phyloP scores from a whole-genome alignment of 257 asterid genomes.

The Salvia hispanica region DNA sequence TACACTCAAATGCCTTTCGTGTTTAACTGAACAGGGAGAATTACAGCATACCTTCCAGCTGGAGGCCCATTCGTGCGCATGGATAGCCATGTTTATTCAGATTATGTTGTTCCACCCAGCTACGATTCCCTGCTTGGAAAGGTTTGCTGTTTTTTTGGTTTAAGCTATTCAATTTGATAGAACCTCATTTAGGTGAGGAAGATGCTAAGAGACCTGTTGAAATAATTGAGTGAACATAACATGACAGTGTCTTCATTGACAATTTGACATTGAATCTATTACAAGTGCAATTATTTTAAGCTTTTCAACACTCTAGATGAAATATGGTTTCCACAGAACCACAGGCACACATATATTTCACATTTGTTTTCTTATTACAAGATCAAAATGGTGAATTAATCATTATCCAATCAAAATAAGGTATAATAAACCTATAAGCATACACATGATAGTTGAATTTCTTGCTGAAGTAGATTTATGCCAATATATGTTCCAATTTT shows the following conservation, averaged over 20 bases:
- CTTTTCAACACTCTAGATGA: conserved; percentile 7
- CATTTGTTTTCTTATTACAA: background rate
- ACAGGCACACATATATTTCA: background rate
- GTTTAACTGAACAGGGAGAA: conserved; percentile 68
- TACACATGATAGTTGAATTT: background rate
- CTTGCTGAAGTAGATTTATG: conserved; percentile 17
- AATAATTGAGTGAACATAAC: conserved; percentile 2
- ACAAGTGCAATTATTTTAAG: background rate
- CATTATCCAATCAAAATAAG: background rate
- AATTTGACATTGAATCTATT: background rate
- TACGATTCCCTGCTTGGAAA: conserved; percentile 97
- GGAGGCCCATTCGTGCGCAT: conserved; percentile 99
- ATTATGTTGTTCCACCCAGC: conserved; percentile 98
- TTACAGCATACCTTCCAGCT: conserved; percentile 90
- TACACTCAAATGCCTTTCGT: conserved; percentile 24
- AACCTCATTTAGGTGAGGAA: conserved; percentile 21
- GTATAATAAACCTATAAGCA: background rate
- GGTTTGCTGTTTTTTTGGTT: conserved; percentile 47
- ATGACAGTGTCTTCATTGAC: background rate
- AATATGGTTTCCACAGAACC: background rate
- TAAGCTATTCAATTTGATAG: too few relatives aligned
- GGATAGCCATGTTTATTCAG: conserved; percentile 99
- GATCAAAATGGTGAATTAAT: background rate
- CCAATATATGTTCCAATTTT: background rate
- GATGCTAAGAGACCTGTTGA: background rate